These are phyloP conservation scores for Ceratobasidium sp. DNA, from an alignment of 1,284 basidiomycete genomes.

Conservation along the genomic window DNA sequence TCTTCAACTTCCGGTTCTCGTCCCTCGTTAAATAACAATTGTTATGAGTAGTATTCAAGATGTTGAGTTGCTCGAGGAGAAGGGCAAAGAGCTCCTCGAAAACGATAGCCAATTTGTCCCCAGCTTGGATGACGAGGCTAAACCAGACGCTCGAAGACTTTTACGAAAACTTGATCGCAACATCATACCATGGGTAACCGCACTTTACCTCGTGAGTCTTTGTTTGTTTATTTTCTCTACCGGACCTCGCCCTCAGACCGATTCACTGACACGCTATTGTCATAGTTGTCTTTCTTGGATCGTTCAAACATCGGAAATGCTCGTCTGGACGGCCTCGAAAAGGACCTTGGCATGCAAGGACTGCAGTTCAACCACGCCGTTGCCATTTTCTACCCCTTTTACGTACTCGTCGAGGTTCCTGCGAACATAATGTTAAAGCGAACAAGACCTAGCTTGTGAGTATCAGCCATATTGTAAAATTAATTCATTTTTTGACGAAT, in stretches of 20 bases:
- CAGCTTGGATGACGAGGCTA: not conserved
- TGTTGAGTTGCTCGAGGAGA: not conserved
- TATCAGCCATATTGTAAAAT: not conserved
- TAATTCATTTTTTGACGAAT: conserved; percentile 49
- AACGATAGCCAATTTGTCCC: conserved; percentile 9
- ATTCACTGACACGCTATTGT: not conserved
- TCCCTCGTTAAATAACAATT: too few relatives aligned
- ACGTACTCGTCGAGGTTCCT: not conserved
- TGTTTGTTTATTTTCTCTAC: conserved; percentile 49
- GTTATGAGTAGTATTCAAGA: not conserved
- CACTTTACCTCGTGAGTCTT: conserved; percentile 73
- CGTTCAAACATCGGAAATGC: conserved; percentile 9
- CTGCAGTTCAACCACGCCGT: not conserved
- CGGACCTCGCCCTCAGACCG: not conserved
- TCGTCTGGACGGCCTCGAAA: not conserved
- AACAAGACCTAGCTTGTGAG: not conserved
- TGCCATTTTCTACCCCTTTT: not conserved
- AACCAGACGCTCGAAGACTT: not conserved
- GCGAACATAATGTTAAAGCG: not conserved
- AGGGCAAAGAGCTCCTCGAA: not conserved
- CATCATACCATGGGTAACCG: conserved; percentile 54
- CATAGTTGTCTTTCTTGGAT: not conserved
- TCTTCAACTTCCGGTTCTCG: not conserved
- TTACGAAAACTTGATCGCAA: conserved; percentile 39
- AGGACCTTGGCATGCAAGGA: not conserved